A percentile compares a stretch with the other conserved stretches of the same genome.
These are phyloP conservation scores for Paramecium caudatum DNA, from an alignment of 73 alveolate species.

Conservation along the genomic window DNA sequence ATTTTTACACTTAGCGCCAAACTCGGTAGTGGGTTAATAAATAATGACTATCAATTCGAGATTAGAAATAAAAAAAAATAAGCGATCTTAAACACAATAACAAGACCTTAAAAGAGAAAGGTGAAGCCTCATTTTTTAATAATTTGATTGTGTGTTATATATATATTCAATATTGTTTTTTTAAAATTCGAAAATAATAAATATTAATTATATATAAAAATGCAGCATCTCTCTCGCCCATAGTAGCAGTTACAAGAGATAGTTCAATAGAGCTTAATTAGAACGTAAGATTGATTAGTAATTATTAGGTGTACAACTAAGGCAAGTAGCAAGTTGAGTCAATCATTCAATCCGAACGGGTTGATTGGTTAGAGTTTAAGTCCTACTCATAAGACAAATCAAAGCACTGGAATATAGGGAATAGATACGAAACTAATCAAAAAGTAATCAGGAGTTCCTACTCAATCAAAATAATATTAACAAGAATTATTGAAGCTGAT, in stretches of 20 bases:
- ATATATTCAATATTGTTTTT: slow-evolving; percentile 16
- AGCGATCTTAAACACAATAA: too few species aligned
- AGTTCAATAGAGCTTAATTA: slow-evolving; percentile 10
- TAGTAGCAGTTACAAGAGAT: slow-evolving; percentile 58
- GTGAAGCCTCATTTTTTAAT: too few species aligned
- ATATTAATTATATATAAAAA: neutral
- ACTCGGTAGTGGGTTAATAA: too few species aligned
- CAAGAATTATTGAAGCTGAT: slow-evolving; percentile 52
- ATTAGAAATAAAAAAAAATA: too few species aligned
- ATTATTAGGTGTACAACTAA: slow-evolving; percentile 53
- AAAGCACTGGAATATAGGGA: slow-evolving; percentile 23
- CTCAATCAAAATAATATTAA: neutral
- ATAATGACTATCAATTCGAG: too few species aligned
- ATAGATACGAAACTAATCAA: neutral
- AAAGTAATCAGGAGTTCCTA: neutral
- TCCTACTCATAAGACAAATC: slow-evolving; percentile 59
- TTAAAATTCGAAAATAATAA: slow-evolving; percentile 32
- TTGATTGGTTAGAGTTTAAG: slow-evolving; percentile 46
- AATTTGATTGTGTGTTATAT: slow-evolving; percentile 43
- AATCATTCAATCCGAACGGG: slow-evolving; percentile 55
- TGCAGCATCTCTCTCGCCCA: slow-evolving; percentile 52
- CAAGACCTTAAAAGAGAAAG: too few species aligned
- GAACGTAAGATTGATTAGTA: neutral
- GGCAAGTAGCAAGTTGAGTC: neutral
- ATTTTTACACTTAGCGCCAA: too few species aligned